These are phyloP conservation scores for Aethionema arabicum DNA, from an alignment of 345 rosid species.

Conservation along the genomic window DNA sequence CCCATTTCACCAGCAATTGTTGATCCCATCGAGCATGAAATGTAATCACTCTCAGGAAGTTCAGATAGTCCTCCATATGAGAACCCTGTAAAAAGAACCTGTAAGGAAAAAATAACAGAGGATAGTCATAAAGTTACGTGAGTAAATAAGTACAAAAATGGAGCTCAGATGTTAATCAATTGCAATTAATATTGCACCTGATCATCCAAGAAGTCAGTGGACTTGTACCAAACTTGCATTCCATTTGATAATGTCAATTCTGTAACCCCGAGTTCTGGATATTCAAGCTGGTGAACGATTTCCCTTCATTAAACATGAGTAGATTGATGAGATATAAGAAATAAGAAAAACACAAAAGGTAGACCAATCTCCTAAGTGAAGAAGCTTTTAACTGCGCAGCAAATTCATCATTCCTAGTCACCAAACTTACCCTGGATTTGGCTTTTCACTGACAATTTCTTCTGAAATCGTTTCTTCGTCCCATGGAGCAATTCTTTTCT, in stretches of 20 bases:
- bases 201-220: conserved; percentile 83
- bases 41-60: conserved; percentile 71
- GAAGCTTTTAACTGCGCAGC: conserved; percentile 12
- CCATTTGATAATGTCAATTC: conserved; percentile 85
- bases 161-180: conserved; percentile 10
- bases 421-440: conserved; percentile 67
- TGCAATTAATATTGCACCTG: conserved; percentile 53
- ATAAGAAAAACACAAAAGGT: neutral
- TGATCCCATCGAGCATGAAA: conserved; percentile 86
- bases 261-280: conserved; percentile 71
- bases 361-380: conserved; percentile 16
- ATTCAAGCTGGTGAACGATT: conserved; percentile 52
- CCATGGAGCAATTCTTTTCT: conserved; percentile 71
- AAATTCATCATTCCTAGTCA: conserved; percentile 6
- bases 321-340: conserved; percentile 32
- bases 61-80: conserved; percentile 95
- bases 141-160: conserved; percentile 14
- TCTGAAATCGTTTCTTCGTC: conserved; percentile 82
- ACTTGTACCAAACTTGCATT: conserved; percentile 76
- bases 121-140: conserved; percentile 21
- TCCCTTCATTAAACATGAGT: conserved; percentile 48
- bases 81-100: conserved; percentile 91
- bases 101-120: conserved; percentile 27
- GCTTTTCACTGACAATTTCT: conserved; percentile 68
- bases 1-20: conserved; percentile 92